Percentiles rank a stretch among this genome's conserved stretches.
These are phyloP conservation scores for Moniliophthora roreri DNA, from an alignment of 1,284 basidiomycete species.

Conservation along the genomic window DNA sequence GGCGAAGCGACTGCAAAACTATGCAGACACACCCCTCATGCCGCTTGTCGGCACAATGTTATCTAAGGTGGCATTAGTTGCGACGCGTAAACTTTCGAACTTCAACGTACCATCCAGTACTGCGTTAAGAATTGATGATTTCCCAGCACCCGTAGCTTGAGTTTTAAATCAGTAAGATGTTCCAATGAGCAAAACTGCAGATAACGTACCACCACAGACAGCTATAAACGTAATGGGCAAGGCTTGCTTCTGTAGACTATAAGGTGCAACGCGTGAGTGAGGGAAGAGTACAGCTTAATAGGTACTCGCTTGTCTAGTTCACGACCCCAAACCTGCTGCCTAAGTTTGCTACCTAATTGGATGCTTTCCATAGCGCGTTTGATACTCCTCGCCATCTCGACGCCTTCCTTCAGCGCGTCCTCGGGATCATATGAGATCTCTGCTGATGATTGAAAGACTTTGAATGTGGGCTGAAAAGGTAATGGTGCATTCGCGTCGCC, in stretches of 20 bases:
- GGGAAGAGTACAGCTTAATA: background rate
- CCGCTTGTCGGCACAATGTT: constrained; percentile 65
- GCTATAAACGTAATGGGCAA: constrained; percentile 58
- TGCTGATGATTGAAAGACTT: constrained; percentile 26
- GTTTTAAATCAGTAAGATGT: constrained; percentile 3
- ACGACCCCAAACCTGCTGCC: constrained; percentile 58
- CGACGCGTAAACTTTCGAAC: background rate
- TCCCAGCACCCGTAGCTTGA: constrained; percentile 65
- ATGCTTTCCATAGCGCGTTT: constrained; percentile 43
- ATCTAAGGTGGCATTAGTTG: constrained; percentile 33
- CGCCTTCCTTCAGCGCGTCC: constrained; percentile 46
- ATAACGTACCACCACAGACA: constrained; percentile 52
- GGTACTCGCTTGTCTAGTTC: constrained; percentile 47
- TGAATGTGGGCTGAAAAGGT: constrained; percentile 22
- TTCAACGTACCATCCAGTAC: constrained; percentile 50
- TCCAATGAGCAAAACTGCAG: constrained; percentile 1
- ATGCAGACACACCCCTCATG: constrained; percentile 50
- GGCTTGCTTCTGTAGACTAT: constrained; percentile 47
- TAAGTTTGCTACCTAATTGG: constrained; percentile 51
- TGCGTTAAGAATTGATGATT: constrained; percentile 60
- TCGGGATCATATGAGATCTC: constrained; percentile 54
- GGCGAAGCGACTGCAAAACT: background rate
- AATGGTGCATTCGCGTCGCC: background rate
- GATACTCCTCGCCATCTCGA: constrained; percentile 52
- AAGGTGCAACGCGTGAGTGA: constrained; percentile 3